These are phyloP conservation scores for Saposhnikovia divaricata DNA, from an alignment of 129 eudicot genomes.

Conservation along the genomic window DNA sequence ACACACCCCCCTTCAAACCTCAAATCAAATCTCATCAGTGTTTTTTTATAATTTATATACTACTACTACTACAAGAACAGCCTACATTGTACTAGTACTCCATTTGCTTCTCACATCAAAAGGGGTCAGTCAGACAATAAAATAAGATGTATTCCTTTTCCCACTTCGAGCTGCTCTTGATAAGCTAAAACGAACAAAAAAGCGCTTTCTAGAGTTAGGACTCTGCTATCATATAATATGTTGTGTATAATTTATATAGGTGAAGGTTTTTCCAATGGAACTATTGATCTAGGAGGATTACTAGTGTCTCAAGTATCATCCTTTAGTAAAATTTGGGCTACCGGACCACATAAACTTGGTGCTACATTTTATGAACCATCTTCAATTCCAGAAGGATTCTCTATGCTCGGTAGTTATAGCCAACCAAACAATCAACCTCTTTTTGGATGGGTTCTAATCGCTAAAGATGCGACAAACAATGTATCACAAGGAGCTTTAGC, in stretches of 20 bases:
- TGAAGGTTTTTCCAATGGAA: slow-evolving; percentile 31
- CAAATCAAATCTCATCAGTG: neutral
- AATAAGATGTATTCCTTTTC: neutral
- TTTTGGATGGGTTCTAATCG: slow-evolving; percentile 31
- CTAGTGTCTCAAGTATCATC: slow-evolving; percentile 21
- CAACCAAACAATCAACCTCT: slow-evolving; percentile 20
- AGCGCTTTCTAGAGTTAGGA: neutral
- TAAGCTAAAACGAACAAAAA: neutral
- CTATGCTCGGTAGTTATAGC: slow-evolving; percentile 35
- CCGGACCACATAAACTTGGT: slow-evolving; percentile 27
- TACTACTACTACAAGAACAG: too few species aligned
- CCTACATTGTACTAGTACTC: neutral
- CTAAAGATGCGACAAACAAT: slow-evolving; percentile 24
- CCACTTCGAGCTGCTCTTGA: neutral
- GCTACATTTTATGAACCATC: slow-evolving; percentile 40
- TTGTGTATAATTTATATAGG: slow-evolving; percentile 16
- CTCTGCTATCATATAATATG: neutral
- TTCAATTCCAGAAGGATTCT: slow-evolving; percentile 23
- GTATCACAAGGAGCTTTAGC: slow-evolving; percentile 12
- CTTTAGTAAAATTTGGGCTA: slow-evolving; percentile 33
- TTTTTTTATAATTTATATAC: neutral
- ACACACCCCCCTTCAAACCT: neutral
- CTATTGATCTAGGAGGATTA: slow-evolving; percentile 49
- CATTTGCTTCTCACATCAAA: neutral
- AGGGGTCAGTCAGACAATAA: neutral